Conservation (phyloP, 345 rosid species). For the Fremontodendron californicum region DNA sequence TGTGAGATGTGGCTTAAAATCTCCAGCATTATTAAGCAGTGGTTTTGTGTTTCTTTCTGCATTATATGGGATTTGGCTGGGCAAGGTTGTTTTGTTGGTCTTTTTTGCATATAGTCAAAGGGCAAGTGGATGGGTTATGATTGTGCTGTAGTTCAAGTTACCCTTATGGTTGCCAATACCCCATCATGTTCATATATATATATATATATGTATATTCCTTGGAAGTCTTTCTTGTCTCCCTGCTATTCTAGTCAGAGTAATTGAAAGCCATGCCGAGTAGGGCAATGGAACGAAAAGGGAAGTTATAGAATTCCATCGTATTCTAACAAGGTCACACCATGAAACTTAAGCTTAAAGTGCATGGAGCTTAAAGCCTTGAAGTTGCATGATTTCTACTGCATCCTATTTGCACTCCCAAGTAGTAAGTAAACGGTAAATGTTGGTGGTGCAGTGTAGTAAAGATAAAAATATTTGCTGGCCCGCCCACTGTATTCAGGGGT, state of each 20-base stretch:
- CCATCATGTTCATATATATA: constrained; percentile 27
- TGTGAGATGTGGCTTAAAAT: constrained; percentile 34
- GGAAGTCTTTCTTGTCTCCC: background rate
- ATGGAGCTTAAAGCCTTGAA: too few relatives aligned
- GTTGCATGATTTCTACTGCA: too few relatives aligned
- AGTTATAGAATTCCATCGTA: too few relatives aligned
- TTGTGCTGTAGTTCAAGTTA: constrained; percentile 27
- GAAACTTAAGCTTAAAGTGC: too few relatives aligned
- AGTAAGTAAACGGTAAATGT: too few relatives aligned
- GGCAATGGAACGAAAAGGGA: too few relatives aligned
- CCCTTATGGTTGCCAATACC: constrained; percentile 10
- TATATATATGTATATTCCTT: constrained; percentile 19
- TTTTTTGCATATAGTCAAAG: constrained; percentile 38
- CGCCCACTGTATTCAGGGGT: too few relatives aligned
- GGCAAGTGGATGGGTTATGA: constrained; percentile 28
- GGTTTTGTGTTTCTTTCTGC: constrained; percentile 24
- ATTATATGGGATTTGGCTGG: constrained; percentile 28
- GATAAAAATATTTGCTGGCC: too few relatives aligned
- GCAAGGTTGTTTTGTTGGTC: constrained; percentile 29
- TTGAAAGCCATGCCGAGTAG: background rate
- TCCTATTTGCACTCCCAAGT: too few relatives aligned
- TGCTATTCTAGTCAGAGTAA: background rate
- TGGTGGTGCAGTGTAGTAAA: too few relatives aligned
- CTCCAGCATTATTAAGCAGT: constrained; percentile 25
- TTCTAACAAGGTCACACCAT: too few relatives aligned